phyloP scores from a whole-genome alignment of 2,329 filamentous ascomycete genomes.

The Stagonosporopsis tanaceti region DNA sequence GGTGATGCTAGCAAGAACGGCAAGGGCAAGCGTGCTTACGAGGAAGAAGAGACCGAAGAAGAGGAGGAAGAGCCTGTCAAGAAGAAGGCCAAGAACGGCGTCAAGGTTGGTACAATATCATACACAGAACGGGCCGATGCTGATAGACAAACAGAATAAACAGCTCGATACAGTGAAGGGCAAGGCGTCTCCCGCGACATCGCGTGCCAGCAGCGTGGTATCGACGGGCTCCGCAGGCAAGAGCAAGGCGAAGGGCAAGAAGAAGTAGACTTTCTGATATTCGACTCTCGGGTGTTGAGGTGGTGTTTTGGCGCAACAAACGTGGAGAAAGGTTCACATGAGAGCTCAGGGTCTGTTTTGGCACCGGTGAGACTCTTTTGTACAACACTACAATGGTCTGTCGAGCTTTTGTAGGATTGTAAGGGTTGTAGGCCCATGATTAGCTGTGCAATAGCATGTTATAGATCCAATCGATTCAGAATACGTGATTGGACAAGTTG shows the following conservation, averaged over 20 bases:
- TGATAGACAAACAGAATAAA: conserved; percentile 74
- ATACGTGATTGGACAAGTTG: background rate
- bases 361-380: conserved; percentile 1
- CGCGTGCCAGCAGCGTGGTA: conserved; percentile 85
- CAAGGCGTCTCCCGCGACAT: conserved; percentile 76
- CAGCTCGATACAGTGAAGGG: conserved; percentile 87
- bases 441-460: conserved; percentile 1
- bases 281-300: conserved; percentile 6
- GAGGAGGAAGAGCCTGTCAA: conserved; percentile 81
- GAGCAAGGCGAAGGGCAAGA: conserved; percentile 60
- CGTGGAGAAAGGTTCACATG: background rate
- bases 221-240: conserved; percentile 70
- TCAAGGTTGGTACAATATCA: conserved; percentile 71
- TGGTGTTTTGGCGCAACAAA: conserved; percentile 27
- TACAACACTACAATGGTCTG: conserved; percentile 8
- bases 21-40: conserved; percentile 77
- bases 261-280: conserved; percentile 47
- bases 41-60: conserved; percentile 83
- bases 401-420: conserved; percentile 3
- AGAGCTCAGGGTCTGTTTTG: background rate
- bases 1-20: conserved; percentile 64
- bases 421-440: background rate
- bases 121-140: background rate
- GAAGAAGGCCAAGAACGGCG: conserved; percentile 90
- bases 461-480: background rate